Base-by-base conservation (phyloP, 768 basidiomycete species). In the Leccinum truebloodii region DNA sequence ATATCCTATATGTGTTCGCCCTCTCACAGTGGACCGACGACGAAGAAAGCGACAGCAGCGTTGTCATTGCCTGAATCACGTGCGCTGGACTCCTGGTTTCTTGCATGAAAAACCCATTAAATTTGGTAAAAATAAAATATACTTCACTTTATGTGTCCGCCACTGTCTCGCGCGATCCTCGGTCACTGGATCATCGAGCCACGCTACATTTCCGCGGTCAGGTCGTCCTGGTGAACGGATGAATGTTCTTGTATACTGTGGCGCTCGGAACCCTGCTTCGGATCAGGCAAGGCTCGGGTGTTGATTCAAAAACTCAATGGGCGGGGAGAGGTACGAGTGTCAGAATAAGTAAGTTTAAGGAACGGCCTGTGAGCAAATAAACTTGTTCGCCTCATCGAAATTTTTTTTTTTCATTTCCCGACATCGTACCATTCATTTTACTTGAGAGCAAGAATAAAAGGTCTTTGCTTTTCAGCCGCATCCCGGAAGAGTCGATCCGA, bases 1-100 rank as follows among this genome's bases (percentile, higher is more conserved):
- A 54, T 73, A 13, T 35, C 34, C 34, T 14, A 64, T 56, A 58
- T 48, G 57, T 65, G 30, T 7, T 53, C 16, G n/a, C 24, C 13
- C 12, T 49, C 39, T 30, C 30, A 30, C 8, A 30, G 30, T 30
- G 34, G 34, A 14, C 13, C 34, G 34, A 32, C 9, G 32, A 32
- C 32, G 32, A 32, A 32, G 32, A 32, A 35, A 35, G 34, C 4
- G 34, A 4, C 34, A 34, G 34, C 12, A 34, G 12, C 4, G 34
- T 13, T 35, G 32, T 32, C 32, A 35, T 35, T 6, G 5, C 5
- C 10, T 35, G 34, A 13, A 35, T 35, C 34, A 13, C 34, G 34
- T 35, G 13, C 5, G 34, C 34, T 35, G 34, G 13, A 13, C 32
- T 14, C 4, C 0, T 35, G 34, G 34, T 32, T 12, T 32, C 32